Percentiles rank a stretch among this genome's conserved stretches.
Evolutionary conservation across 257 asterid genomes (phyloP).

Genomic region (Nicotiana otophora): DNA sequence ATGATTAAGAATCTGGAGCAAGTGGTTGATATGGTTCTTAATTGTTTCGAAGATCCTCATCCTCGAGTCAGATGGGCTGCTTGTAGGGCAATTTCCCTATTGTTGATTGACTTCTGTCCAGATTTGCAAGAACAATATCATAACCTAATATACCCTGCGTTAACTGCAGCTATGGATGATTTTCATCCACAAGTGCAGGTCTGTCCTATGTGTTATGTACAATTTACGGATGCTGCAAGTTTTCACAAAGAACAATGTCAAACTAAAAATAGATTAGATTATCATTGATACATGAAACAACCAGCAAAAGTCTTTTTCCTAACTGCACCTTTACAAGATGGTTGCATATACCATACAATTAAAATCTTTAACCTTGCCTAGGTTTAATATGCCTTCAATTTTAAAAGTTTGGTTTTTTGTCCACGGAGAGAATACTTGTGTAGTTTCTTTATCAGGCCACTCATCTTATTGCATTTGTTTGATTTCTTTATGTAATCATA

Average conservation of each 20-base stretch:
- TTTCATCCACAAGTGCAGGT: constrained; percentile 95
- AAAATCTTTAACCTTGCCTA: not conserved
- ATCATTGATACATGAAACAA: not conserved
- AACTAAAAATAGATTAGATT: not conserved
- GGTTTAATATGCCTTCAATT: no score
- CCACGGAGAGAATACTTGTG: not conserved
- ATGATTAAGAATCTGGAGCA: constrained; percentile 79
- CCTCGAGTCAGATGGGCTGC: constrained; percentile 98
- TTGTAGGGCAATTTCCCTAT: constrained; percentile 76
- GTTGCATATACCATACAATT: not conserved
- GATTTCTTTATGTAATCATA: not conserved
- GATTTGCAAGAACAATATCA: constrained; percentile 84
- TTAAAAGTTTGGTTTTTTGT: no score
- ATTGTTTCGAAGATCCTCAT: constrained; percentile 85
- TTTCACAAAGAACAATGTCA: not conserved
- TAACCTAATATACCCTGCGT: constrained; percentile 61
- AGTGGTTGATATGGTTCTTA: constrained; percentile 79
- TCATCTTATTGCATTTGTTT: not conserved
- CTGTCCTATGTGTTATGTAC: constrained; percentile 5
- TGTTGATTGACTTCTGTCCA: constrained; percentile 86
- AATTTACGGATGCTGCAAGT: not conserved
- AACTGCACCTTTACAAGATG: not conserved
- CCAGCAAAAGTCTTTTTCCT: not conserved
- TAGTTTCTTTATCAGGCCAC: not conserved
- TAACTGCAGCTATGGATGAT: constrained; percentile 88